phyloP scores from a whole-genome alignment of 805 yeast species.

The Cyberlindnera maritima region DNA sequence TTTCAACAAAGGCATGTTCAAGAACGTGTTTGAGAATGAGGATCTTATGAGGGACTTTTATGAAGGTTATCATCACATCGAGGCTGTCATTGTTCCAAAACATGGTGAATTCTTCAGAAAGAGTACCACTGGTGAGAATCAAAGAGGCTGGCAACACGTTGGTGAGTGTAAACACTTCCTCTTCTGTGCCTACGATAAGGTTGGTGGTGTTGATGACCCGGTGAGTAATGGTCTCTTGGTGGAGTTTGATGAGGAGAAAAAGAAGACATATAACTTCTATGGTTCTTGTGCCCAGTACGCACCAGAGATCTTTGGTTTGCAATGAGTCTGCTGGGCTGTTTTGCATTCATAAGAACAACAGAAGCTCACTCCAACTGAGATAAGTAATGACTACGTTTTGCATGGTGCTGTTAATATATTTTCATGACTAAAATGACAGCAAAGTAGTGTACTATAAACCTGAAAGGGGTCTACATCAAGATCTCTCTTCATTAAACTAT shows the following conservation, averaged over 20 bases:
- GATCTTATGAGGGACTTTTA: constrained; percentile 34
- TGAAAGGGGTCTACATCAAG: no score
- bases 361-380: no score
- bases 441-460: no score
- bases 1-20: constrained; percentile 25
- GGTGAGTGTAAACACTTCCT: constrained; percentile 45
- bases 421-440: background rate
- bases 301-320: constrained; percentile 7
- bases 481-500: background rate
- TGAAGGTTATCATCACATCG: constrained; percentile 37
- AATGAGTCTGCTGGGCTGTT: background rate
- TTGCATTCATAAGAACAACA: no score
- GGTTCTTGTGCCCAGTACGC: constrained; percentile 28
- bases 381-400: no score
- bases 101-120: constrained; percentile 34
- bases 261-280: constrained; percentile 30
- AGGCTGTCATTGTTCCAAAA: constrained; percentile 49
- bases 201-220: constrained; percentile 37
- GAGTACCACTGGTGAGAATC: constrained; percentile 42
- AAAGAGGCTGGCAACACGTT: constrained; percentile 44
- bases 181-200: constrained; percentile 57
- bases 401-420: background rate
- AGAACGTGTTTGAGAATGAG: constrained; percentile 8
- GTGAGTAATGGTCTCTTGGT: constrained; percentile 23
- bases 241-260: constrained; percentile 17